These are phyloP conservation scores for Pleurotus pulmonarius DNA, from an alignment of 768 basidiomycete species.

Conservation along the genomic window DNA sequence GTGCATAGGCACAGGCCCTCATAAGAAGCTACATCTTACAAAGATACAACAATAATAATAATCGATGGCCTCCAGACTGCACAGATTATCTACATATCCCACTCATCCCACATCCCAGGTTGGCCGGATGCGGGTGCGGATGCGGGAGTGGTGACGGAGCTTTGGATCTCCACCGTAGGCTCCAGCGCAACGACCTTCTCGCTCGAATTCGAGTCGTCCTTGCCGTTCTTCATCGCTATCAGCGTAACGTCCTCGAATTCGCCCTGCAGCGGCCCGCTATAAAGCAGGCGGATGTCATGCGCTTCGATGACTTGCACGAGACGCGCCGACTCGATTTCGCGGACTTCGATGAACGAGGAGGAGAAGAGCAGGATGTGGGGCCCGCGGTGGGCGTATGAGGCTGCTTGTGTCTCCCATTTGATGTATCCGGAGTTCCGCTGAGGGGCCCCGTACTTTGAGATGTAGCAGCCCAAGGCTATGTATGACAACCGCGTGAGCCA, in stretches of 20 bases:
- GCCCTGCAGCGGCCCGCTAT: conserved; percentile 33
- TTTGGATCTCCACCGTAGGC: conserved; percentile 2
- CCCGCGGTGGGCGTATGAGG: conserved; percentile 56
- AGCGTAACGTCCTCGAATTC: conserved; percentile 47
- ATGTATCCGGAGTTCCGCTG: conserved; percentile 59
- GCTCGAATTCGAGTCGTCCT: not conserved
- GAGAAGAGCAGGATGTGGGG: conserved; percentile 72
- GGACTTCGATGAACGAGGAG: conserved; percentile 70
- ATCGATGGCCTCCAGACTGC: too few relatives aligned
- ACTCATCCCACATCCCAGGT: conserved; percentile 2
- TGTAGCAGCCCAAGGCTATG: conserved; percentile 77
- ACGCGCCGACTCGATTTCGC: conserved; percentile 56
- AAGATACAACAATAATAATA: too few relatives aligned
- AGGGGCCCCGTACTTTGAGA: conserved; percentile 66
- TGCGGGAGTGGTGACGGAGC: not conserved
- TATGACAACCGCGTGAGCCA: conserved; percentile 2
- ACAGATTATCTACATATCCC: conserved; percentile 9
- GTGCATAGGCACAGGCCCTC: too few relatives aligned
- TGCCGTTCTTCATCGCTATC: conserved; percentile 48
- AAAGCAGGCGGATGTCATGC: conserved; percentile 61
- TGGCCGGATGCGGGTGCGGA: not conserved
- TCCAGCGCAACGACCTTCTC: not conserved
- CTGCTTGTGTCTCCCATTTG: conserved; percentile 75
- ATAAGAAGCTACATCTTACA: too few relatives aligned
- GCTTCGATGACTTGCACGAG: conserved; percentile 85